Base-by-base conservation (phyloP, 257 asterid species). In the Przewalskia tangutica region DNA sequence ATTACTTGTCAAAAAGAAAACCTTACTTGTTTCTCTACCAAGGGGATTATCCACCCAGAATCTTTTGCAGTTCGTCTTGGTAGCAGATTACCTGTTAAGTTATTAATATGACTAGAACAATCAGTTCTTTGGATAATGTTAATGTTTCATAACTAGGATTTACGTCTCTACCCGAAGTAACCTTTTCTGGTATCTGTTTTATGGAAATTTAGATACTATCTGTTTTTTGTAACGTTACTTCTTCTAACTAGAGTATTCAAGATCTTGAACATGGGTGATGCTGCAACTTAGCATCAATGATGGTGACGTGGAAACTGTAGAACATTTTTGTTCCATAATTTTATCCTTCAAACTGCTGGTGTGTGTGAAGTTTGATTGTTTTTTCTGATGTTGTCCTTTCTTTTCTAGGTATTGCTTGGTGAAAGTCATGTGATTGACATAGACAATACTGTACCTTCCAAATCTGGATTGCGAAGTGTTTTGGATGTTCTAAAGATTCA, bases 321-420 rank as follows among this genome's bases (percentile, higher is more conserved):
- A 75, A 50, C 80, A 1, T 50, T 75, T 36, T 71, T 27, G 8
- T 81, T 79, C 54, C 32, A 70, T 23, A 73, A 38, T 84, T 63
- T 20, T 83, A 42, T 68, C 77, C 82, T 68, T 54, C 46, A 17
- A 62, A 62, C 62, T 77, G 66, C 75, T 50, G 79, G 80, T 44
- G 79, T 42, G 56, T 38, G 60, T 20, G 65, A 50, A 81, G 80
- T 50, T 40, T 50, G 80, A 50, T 53, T 50, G 51, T 23, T 8
- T 70, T 78, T 82, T 86, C 86, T 86, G 71, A 85, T 79, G 79
- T 76, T 32, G 79, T 85, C 85, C 75, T 78, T 76, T 85, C 83
- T 81, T 81, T 71, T 87, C 81, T 89, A 95, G 99, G 97, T 94
- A 82, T 88, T 95, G 87, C 92, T 95, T 81, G 97, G 99, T 85